Evolutionary conservation across 192 early-diverging fungal species (phyloP), one percentile per base, ranked within the genome.

Genomic region (Chytriomyces sp.): DNA sequence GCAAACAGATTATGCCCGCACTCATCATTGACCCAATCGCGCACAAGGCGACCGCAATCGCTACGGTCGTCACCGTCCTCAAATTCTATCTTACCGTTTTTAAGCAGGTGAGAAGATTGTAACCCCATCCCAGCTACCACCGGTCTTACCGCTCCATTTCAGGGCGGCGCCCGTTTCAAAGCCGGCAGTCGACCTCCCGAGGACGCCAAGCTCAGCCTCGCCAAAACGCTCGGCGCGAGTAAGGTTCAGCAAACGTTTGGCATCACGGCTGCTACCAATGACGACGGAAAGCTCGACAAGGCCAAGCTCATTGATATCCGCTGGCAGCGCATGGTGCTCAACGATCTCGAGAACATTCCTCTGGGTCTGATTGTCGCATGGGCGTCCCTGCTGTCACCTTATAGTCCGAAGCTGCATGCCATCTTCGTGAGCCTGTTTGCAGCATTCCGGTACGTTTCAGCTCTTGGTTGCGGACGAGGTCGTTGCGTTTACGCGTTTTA

Each of bases 261-360:
- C 14, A 25, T 72, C 14, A 17, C 52, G 14, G 17, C 59, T 41
- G 66, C 58, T 31, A 66, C 66, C 17, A 7, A 28, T 2, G 12
- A 6, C 52, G 31, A 56, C 52, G 63, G 33, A 5, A 74, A 67
- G 52, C 26, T 10, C 31, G 19, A 5, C 14, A 72, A 70, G 36
- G 53, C 34, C 40, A 28, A 26, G 30, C 34, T 60, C 26, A 38
- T 54, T 26, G 75, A 77, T 26, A 28, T 62, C 25, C 70, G 75
- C 6, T 77, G 75, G 75, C 59, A 57, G 28, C 55, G 75, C 1
- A 72, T 77, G 31, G 75, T 77, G 4, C 26, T 38, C 31, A 77
- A 77, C 62, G 75, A 77, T 39, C 26, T 77, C 12, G 75, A 77
- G 49, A 72, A 72, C 37, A 72, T 72, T 22, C 70, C 67, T 5